Evolutionary conservation across 108 stramenopile genomes (phyloP), one percentile per base, ranked within the genome.

Genomic region (Stephanodiscus triporus): DNA sequence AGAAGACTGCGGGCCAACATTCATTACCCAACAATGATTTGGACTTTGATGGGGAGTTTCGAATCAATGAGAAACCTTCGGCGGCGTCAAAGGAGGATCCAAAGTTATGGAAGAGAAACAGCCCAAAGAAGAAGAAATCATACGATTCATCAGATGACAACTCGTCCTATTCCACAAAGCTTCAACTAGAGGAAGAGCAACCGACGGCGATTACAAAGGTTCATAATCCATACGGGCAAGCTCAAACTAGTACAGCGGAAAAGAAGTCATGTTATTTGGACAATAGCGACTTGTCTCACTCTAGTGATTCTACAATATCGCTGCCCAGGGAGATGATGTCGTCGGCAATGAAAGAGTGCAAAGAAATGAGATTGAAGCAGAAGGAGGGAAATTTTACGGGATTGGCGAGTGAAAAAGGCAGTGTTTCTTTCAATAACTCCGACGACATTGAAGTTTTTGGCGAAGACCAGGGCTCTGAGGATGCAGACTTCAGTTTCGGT

Each of bases 11-110:
- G 23, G 29, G 4, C 55, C n/a, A 6, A 27, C 55, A 37, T 53
- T 7, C 36, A 19, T 2, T 54, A 24, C 56, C 57, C 1, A 61
- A 61, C 2, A 23, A 16, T 32, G 50, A 48, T 14, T 70, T 47
- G 4, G 70, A 71, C 48, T 34, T 36, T 51, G 60, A 51, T n/a
- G 20, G 4, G 34, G 48, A 45, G 49, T 49, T 61, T 62, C 45
- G 29, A 49, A 48, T 66, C 2, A 22, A 27, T 9, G 3, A 34
- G 36, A 20, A 30, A 10, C 36, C 32, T 34, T 11, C 13, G 37
- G 5, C 11, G 19, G 24, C 24, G 9, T 42, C n/a, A 4, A 63
- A 63, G 7, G 19, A 42, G 22, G 38, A 42, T 17, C 36, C 22
- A 19, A 6, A 63, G 43, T 17, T 40, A 42, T 43, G 56, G 54